Evolutionary conservation across 1,139 yeast genomes (phyloP).

Genomic region (Nakaseomyces delphensis): DNA sequence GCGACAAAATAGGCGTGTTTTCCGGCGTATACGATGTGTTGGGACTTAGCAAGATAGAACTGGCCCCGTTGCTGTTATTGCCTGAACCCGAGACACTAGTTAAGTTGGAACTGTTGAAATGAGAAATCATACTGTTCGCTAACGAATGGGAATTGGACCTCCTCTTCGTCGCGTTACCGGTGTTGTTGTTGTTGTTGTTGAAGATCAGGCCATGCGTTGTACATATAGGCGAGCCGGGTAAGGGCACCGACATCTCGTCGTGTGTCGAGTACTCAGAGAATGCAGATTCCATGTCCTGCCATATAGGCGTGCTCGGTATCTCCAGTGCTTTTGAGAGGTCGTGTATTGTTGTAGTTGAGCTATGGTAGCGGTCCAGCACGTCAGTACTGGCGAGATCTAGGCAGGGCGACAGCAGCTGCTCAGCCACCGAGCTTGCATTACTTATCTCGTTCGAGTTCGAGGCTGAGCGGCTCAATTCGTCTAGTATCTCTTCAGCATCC

Average conservation of each 20-base stretch:
- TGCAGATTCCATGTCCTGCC: slow-evolving; percentile 1
- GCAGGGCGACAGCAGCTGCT: not conserved
- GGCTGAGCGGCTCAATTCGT: too few relatives aligned
- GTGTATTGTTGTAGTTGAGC: not conserved
- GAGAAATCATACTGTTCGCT: not conserved
- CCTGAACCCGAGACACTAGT: not conserved
- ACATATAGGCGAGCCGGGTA: not conserved
- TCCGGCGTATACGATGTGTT: not conserved
- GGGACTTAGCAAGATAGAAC: not conserved
- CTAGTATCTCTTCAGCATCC: not conserved
- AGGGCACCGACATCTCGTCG: not conserved
- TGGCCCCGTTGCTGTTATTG: not conserved
- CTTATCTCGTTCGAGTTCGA: not conserved
- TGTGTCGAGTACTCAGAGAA: not conserved
- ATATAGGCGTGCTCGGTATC: not conserved
- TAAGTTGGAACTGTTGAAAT: not conserved
- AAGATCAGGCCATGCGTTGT: not conserved
- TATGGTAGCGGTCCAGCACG: not conserved
- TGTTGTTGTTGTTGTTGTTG: not conserved
- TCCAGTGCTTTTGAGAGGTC: slow-evolving; percentile 5
- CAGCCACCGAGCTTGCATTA: not conserved
- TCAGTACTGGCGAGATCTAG: not conserved
- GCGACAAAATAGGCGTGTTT: not conserved
- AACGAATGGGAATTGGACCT: not conserved
- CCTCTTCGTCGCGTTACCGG: not conserved